Conservation (phyloP, 306 rosid genomes). For the Gleditsia sinensis region DNA sequence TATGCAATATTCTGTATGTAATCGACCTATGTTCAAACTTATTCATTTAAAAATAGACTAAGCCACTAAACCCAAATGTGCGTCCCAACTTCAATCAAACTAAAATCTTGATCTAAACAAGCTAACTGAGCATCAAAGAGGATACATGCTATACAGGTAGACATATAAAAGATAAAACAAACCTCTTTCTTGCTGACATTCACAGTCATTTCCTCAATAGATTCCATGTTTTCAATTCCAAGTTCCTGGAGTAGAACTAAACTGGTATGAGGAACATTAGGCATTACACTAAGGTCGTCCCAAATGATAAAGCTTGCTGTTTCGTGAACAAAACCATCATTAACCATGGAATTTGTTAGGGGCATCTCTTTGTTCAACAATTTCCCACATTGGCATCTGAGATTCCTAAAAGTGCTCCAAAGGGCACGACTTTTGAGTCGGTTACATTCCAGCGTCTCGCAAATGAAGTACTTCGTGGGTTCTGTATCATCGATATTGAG, state of each 20-base stretch:
- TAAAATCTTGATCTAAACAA: too few species aligned
- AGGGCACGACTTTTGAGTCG: neutral
- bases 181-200: slow-evolving; percentile 20
- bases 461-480: neutral
- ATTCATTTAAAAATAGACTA: too few species aligned
- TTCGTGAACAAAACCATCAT: neutral
- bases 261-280: slow-evolving; percentile 1
- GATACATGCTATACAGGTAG: neutral
- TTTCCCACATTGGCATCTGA: slow-evolving; percentile 11
- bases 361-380: neutral
- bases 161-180: neutral
- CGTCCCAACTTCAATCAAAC: too few species aligned
- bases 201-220: slow-evolving; percentile 4
- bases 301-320: neutral
- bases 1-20: too few species aligned
- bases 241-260: neutral
- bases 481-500: slow-evolving; percentile 25
- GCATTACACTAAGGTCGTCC: slow-evolving; percentile 12
- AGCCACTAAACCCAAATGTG: too few species aligned
- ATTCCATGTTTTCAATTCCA: neutral
- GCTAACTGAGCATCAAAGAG: too few species aligned
- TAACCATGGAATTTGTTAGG: accelerated
- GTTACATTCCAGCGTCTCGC: neutral
- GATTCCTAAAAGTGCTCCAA: neutral
- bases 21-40: too few species aligned